Evolutionary conservation across 208 protist species (phyloP).

Genomic region (Wallacemonas collosoma): DNA sequence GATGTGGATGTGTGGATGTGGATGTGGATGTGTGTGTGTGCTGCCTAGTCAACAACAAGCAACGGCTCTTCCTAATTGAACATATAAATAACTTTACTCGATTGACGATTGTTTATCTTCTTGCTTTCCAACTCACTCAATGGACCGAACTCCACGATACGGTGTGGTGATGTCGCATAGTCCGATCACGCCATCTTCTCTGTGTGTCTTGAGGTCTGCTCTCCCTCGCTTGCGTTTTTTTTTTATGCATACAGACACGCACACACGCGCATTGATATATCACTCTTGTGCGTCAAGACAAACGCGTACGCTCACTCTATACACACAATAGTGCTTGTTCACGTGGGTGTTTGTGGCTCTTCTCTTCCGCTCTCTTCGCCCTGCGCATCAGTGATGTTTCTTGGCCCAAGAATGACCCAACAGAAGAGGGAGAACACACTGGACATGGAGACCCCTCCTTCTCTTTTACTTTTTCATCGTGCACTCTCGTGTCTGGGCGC

Average conservation of each 20-base stretch:
- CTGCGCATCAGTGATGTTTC: no score
- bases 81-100: no score
- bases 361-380: neutral
- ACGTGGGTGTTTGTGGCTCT: neutral
- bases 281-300: neutral
- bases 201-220: neutral
- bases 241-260: neutral
- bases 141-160: neutral
- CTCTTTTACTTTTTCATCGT: no score
- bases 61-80: neutral
- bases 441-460: no score
- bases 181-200: slow-evolving; percentile 2
- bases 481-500: no score
- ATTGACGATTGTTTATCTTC: neutral
- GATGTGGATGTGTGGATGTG: neutral
- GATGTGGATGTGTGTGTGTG: neutral
- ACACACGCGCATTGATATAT: neutral
- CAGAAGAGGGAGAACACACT: no score
- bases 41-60: neutral
- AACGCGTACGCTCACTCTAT: neutral
- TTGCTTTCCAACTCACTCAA: neutral
- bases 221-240: neutral
- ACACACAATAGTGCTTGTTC: neutral
- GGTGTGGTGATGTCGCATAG: slow-evolving; percentile 1
- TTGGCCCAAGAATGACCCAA: no score